Conservation (phyloP, 23 red algal genomes). For the Gracilariopsis chorda region DNA sequence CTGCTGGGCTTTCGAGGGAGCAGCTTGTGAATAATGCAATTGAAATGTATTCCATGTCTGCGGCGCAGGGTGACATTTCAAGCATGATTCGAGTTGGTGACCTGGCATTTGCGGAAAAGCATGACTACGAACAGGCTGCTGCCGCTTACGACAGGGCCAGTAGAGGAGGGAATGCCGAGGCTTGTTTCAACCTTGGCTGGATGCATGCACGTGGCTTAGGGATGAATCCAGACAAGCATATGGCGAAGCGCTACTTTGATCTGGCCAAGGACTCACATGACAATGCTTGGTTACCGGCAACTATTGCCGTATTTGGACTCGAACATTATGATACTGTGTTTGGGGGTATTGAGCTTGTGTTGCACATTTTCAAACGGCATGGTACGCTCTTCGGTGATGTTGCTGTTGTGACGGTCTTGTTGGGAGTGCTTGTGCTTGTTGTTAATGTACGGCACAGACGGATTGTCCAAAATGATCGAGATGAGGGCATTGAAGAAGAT, state of each 20-base stretch:
- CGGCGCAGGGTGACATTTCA: conserved; percentile 51
- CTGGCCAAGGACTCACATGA: not conserved
- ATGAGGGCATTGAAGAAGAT: conserved; percentile 25
- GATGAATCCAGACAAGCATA: conserved; percentile 50
- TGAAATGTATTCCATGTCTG: conserved; percentile 72
- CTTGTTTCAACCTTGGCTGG: conserved; percentile 77
- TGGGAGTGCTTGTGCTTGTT: conserved; percentile 13
- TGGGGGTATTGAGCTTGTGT: not conserved
- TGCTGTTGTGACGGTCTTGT: not conserved
- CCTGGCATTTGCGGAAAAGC: conserved; percentile 59
- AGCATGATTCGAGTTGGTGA: conserved; percentile 75
- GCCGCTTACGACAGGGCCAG: conserved; percentile 63
- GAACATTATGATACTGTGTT: not conserved
- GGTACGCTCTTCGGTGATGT: not conserved
- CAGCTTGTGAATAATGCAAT: conserved; percentile 28
- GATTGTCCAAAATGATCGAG: not conserved
- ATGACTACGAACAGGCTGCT: conserved; percentile 53
- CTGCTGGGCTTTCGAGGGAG: not conserved
- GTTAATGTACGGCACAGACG: conserved; percentile 33
- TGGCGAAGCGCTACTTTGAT: conserved; percentile 87
- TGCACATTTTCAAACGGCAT: not conserved
- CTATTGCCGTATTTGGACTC: conserved; percentile 56
- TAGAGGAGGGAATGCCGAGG: conserved; percentile 55
- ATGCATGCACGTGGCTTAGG: conserved; percentile 76
- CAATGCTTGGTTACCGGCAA: conserved; percentile 42